phyloP scores from a whole-genome alignment of 768 basidiomycete species.

The Mycena leptocephala region DNA sequence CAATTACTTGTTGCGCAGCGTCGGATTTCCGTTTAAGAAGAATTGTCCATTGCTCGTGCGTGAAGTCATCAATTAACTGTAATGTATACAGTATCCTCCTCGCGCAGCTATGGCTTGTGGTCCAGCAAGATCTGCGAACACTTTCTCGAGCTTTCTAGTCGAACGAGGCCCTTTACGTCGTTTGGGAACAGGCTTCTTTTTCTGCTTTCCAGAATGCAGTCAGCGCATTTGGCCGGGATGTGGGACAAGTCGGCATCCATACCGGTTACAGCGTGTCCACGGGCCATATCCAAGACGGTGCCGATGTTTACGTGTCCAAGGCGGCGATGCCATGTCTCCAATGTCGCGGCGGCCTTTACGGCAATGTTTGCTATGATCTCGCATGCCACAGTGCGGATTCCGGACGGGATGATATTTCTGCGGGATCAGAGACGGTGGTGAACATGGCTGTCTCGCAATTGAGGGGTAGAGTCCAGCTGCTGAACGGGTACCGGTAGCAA shows the following conservation, averaged over 20 bases:
- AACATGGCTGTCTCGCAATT: neutral
- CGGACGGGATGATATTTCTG: neutral
- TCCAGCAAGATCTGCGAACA: constrained; percentile 4
- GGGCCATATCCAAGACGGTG: constrained; percentile 1
- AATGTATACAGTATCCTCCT: constrained; percentile 4
- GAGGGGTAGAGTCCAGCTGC: neutral
- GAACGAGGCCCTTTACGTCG: neutral
- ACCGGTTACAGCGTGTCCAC: neutral
- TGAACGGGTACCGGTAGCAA: neutral
- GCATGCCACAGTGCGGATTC: neutral
- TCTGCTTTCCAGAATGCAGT: constrained; percentile 15
- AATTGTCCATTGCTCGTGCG: neutral
- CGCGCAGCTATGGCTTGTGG: neutral
- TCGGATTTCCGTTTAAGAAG: neutral
- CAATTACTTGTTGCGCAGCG: neutral
- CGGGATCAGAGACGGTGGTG: neutral
- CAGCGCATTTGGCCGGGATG: constrained; percentile 2
- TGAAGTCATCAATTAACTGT: constrained; percentile 1
- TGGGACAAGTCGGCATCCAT: neutral
- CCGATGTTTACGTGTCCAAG: constrained; percentile 2
- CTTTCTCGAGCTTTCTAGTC: neutral
- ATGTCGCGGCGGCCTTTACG: neutral
- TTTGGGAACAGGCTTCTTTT: neutral
- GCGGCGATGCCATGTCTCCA: neutral
- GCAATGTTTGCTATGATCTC: neutral